phyloP scores from a whole-genome alignment of 306 rosid species.

The Psophocarpus tetragonolobus region DNA sequence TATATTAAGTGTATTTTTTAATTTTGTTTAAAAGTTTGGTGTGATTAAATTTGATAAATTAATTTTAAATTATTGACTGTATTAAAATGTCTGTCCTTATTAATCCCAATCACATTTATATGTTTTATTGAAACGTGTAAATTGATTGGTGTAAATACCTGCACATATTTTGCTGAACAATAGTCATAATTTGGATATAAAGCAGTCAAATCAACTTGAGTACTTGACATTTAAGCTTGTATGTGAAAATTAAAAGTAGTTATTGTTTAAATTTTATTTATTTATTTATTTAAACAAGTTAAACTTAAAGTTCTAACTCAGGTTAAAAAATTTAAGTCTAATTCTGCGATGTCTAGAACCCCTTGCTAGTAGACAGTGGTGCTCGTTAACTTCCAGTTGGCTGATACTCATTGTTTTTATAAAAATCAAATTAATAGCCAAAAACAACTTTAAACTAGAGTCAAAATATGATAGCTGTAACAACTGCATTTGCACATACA shows the following conservation, averaged over 20 bases:
- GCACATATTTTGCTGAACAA: too few species aligned
- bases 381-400: not conserved
- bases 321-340: not conserved
- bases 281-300: not conserved
- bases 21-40: not conserved
- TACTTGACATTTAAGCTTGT: not conserved
- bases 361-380: too few species aligned
- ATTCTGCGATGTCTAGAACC: not conserved
- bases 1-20: not conserved
- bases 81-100: not conserved
- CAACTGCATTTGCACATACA: not conserved
- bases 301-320: not conserved
- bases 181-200: not conserved
- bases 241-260: not conserved
- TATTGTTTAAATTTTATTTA: not conserved
- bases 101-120: not conserved
- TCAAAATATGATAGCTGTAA: not conserved
- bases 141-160: not conserved
- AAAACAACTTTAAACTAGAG: not conserved
- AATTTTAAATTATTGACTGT: not conserved
- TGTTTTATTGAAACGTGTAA: not conserved
- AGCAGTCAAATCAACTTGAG: not conserved
- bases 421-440: not conserved
- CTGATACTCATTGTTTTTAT: not conserved
- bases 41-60: not conserved